Evolutionary conservation across 2,329 filamentous ascomycete species (phyloP).

Genomic region (Botrytis medusae): DNA sequence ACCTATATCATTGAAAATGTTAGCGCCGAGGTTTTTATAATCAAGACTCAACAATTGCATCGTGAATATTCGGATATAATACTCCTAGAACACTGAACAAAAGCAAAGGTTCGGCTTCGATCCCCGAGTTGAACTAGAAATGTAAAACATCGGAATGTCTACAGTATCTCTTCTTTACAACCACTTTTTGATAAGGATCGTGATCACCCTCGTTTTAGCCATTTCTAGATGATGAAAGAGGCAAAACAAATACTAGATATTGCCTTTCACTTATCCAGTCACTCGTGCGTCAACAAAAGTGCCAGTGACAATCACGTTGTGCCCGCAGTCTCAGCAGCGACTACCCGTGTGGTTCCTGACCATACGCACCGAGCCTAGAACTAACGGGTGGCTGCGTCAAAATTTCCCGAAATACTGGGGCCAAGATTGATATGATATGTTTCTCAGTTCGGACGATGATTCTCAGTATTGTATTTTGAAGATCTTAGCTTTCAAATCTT

Average conservation of each 20-base stretch:
- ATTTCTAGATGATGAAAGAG: background rate
- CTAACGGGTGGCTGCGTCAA: constrained; percentile 14
- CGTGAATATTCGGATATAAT: background rate
- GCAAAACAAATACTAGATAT: background rate
- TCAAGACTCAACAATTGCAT: background rate
- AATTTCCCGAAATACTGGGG: constrained; percentile 12
- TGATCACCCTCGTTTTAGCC: background rate
- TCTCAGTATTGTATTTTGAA: background rate
- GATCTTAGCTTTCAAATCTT: background rate
- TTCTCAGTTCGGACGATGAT: background rate
- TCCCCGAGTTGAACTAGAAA: background rate
- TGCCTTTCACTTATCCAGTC: background rate
- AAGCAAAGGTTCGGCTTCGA: background rate
- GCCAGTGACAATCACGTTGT: constrained; percentile 22
- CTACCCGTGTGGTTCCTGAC: constrained; percentile 11
- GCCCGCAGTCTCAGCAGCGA: background rate
- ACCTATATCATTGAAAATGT: background rate
- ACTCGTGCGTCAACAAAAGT: constrained; percentile 9
- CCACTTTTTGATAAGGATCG: background rate
- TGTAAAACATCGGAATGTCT: background rate
- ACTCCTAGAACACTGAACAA: background rate
- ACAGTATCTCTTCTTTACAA: background rate
- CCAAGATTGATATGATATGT: constrained; percentile 9
- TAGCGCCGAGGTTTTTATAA: background rate
- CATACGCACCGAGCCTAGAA: constrained; percentile 4